These are phyloP conservation scores for Biscogniauxia mediterranea DNA, from an alignment of 2,329 filamentous ascomycete species.

Conservation along the genomic window DNA sequence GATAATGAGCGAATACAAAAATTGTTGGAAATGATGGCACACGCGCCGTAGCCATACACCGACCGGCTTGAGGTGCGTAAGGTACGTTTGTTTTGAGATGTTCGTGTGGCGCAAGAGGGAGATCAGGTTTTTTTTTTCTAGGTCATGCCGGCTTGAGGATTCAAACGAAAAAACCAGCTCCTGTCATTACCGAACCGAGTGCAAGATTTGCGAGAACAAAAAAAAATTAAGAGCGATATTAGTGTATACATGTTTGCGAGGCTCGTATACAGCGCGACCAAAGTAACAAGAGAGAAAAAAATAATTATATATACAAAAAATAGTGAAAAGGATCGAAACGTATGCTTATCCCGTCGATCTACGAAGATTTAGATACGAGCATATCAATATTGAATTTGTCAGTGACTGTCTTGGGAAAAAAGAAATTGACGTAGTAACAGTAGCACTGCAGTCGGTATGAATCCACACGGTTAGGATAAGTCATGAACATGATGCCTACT, in stretches of 20 bases:
- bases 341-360: too few species aligned
- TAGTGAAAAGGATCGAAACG: background rate
- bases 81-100: background rate
- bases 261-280: background rate
- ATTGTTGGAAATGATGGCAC: background rate
- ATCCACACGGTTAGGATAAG: too few species aligned
- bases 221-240: background rate
- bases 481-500: too few species aligned
- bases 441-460: too few species aligned
- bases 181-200: conserved; percentile 21
- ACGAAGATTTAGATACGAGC: too few species aligned
- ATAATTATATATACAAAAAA: background rate
- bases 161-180: conserved; percentile 12
- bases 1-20: background rate
- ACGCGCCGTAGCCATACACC: background rate
- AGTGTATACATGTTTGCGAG: background rate
- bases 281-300: background rate
- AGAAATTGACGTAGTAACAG: too few species aligned
- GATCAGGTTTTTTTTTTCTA: background rate
- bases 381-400: too few species aligned
- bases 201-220: background rate
- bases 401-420: too few species aligned
- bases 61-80: background rate
- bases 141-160: conserved; percentile 5
- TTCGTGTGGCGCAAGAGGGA: background rate